Evolutionary conservation across 2,329 filamentous ascomycete genomes (phyloP), one percentile per base, ranked within the genome.

Genomic region (Cordyceps pruinosa): DNA sequence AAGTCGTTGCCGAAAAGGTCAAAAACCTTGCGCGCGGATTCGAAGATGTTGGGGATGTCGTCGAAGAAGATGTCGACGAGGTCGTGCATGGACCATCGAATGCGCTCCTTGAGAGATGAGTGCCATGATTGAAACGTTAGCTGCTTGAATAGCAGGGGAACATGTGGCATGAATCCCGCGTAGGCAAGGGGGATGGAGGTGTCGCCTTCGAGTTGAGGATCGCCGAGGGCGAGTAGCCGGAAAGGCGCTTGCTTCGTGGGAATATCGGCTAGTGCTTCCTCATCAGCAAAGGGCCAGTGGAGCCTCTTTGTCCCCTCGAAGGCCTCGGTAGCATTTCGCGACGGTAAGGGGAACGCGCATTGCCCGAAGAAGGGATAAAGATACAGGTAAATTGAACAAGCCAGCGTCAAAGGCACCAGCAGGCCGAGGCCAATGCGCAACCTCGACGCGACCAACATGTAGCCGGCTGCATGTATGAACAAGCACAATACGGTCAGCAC

Each of bases 1-100:
- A 85, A 89, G 72, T 99, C 94, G 72, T 99, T 99, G 4, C 94
- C 94, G 66, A 91, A 83, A 2, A 97, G 81, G 71, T 99, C 94
- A 63, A 99, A 71, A 19, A 83, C 81, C 74, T 99, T 99, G 62
- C 89, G 82, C 51, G 80, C 75, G 1, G 85, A 86, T 63, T 85
- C 77, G 50, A 92, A 63, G 19, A 85, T 78, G 62, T 83, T 80
- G 7, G 84, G 85, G 2, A 91, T 73, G 69, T 96, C 91, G 58
- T 86, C 79, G 59, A 83, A 76, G 61, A 78, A 76, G 34, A 90
- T 72, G 62, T 87, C 84, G 56, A 86, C 72, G 0, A 81, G 59
- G 60, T 86, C 82, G 68, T 87, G 84, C 12, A 81, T 68, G 47
- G 74, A 73, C 65, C 77, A 74, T 35, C 79, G 77, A 2, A 83